A percentile compares a stretch with the other conserved stretches of the same genome.
Conservation (phyloP, 2,329 filamentous ascomycete genomes). For the Podosphaera xanthii region DNA sequence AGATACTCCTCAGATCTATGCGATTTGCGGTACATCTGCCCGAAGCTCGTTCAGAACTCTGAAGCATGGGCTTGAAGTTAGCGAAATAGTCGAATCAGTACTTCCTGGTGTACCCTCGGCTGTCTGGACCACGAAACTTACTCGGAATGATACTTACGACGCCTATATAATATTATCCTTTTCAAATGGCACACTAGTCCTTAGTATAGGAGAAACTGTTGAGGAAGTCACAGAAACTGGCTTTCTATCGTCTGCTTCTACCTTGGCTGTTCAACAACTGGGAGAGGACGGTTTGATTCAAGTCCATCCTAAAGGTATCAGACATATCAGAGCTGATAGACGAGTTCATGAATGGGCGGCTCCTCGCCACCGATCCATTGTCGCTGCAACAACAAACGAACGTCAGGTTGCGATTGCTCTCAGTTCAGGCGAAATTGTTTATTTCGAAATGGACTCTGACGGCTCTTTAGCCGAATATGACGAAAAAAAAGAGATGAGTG, state of each 20-base stretch:
- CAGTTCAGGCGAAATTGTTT: constrained; percentile 89
- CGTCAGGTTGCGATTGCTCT: constrained; percentile 82
- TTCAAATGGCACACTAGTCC: constrained; percentile 67
- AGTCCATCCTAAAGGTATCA: constrained; percentile 87
- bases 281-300: constrained; percentile 85
- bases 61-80: constrained; percentile 79
- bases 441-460: constrained; percentile 91
- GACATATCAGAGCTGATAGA: constrained; percentile 58
- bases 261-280: constrained; percentile 78
- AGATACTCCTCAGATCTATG: constrained; percentile 91
- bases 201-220: constrained; percentile 91
- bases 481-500: constrained; percentile 84
- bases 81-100: constrained; percentile 87
- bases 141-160: constrained; percentile 62
- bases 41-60: constrained; percentile 77
- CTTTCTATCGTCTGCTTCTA: constrained; percentile 72
- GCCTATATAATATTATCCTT: constrained; percentile 92
- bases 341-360: constrained; percentile 82
- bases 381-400: constrained; percentile 81
- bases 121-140: constrained; percentile 88
- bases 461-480: constrained; percentile 83
- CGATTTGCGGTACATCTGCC: constrained; percentile 70
- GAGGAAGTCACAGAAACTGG: constrained; percentile 88
- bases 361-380: constrained; percentile 83
- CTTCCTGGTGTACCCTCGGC: constrained; percentile 70